Evolutionary conservation across 148 eudicot genomes (phyloP), one percentile per base, ranked within the genome.

Genomic region (Rhododendron henanense): DNA sequence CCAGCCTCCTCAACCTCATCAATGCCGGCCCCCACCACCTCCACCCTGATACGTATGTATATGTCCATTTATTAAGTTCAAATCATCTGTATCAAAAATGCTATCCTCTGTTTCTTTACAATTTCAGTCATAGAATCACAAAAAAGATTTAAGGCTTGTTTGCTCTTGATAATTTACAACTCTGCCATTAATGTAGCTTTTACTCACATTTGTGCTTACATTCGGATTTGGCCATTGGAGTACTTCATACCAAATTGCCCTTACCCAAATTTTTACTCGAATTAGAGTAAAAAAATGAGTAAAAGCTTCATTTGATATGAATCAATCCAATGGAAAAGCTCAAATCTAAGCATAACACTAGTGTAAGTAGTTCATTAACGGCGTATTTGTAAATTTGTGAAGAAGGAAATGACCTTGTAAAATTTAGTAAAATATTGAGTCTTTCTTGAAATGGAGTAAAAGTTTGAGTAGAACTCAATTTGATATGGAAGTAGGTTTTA

Each of bases 1-100:
- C 93, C 21, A 93, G 95, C 53, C 89, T 93, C 23, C 73, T 90
- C n/a, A 91, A 93, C 89, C 93, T 91, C 88, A 85, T 93, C 90
- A 87, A 86, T 88, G 89, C 93, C 71, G 93, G 89, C 53, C 91
- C 95, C 7, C 59, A 65, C 10, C 88, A 86, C 82, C 91, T 89
- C 88, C 92, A 92, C n/a, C 95, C 95, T 2, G 87, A 93, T 92
- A 85, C 3, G 13, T 2, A 14, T 6, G 14, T 11, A 81, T 28
- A 41, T 41, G 45, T 35, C 21, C 18, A 81, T 31, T 3, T 79
- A 79, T 21, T 47, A 23, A 23, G 15, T 44, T 11, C 16, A 61
- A 61, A 61, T 61, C 10, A 21, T 23, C 10, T 23, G 28, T 21
- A 61, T 23, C 10, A 3, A 61, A 61, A 57, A 57, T 21, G 25